Base-by-base conservation (phyloP, 192 early-diverging fungal species). In the Pilobolus umbonatus region DNA sequence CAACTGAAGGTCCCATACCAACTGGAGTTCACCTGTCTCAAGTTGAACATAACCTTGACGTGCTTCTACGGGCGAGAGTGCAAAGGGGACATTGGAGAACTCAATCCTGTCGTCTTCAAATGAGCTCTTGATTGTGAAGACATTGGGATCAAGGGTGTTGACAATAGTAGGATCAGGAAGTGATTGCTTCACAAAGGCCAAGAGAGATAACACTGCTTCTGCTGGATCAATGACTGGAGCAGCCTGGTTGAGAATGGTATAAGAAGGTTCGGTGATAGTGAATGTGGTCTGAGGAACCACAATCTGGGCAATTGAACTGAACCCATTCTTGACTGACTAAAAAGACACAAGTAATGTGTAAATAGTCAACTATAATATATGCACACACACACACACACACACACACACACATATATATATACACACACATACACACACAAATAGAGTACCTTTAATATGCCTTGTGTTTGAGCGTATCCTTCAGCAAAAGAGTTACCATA, bases 1-100 rank as follows among this genome's bases (percentile, higher is more conserved):
- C 19, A 91, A 59, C 45, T 86, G 76, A 15, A 94, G 57, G 52
- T 93, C 91, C 85, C 92, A 97, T 8, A 94, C 89, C 8, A 86
- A 80, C 48, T 78, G 68, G 17, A 94, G 63, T 1, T 60, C 49
- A 38, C 79, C 80, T 15, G 74, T 68, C 9, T 74, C 80, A 3
- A 74, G 72, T 47, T 83, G 83, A 51, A 93, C 61, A 55, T 86
- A 90, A 29, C 83, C 82, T 46, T 84, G 73, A 12, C 71, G 69
- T 8, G 80, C 81, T 14, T 82, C 82, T 28, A 92, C 78, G 19
- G 80, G 74, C 11, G 66, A 54, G 35, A 74, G 51, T 5, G 82
- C 75, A 49, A 78, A 74, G 5, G 81, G 79, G 17, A 81, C 79
- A 62, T 80, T 75, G 32, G 62, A 55, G 43, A 82, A 60, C 0